Evolutionary conservation across 495 filamentous ascomycete genomes (phyloP).

Genomic region (Podospora fimiseda): DNA sequence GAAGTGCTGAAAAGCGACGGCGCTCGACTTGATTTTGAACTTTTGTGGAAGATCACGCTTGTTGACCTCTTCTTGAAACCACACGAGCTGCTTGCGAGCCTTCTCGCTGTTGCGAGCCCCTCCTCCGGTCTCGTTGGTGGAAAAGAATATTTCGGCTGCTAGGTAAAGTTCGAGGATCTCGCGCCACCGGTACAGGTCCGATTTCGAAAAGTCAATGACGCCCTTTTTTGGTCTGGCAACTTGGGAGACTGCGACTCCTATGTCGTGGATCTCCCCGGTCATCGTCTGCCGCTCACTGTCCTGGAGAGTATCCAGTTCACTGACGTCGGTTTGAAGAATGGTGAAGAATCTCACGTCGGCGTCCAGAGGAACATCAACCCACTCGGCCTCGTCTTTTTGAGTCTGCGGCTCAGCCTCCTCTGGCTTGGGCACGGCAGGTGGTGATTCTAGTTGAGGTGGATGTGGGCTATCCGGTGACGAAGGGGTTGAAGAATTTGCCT

Average conservation of each 20-base stretch:
- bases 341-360: conserved; percentile 65
- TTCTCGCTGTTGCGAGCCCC: conserved; percentile 48
- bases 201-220: conserved; percentile 41
- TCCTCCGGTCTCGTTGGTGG: conserved; percentile 53
- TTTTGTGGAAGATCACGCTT: conserved; percentile 43
- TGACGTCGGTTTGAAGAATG: conserved; percentile 55
- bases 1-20: conserved; percentile 53
- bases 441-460: background rate
- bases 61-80: conserved; percentile 53
- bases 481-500: conserved; percentile 4
- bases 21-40: conserved; percentile 55
- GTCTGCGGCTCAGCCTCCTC: no score
- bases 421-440: no score
- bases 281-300: conserved; percentile 49
- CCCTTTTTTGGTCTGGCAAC: conserved; percentile 48
- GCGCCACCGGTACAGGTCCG: conserved; percentile 66
- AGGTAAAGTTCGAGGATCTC: conserved; percentile 66
- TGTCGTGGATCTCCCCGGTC: conserved; percentile 42
- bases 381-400: conserved; percentile 21
- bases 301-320: conserved; percentile 54
- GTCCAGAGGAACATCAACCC: conserved; percentile 58
- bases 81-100: conserved; percentile 49
- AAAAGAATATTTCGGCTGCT: conserved; percentile 67
- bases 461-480: background rate
- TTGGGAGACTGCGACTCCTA: conserved; percentile 51